Conservation (phyloP, 2,329 filamentous ascomycete genomes). For the Alternaria longipes region DNA sequence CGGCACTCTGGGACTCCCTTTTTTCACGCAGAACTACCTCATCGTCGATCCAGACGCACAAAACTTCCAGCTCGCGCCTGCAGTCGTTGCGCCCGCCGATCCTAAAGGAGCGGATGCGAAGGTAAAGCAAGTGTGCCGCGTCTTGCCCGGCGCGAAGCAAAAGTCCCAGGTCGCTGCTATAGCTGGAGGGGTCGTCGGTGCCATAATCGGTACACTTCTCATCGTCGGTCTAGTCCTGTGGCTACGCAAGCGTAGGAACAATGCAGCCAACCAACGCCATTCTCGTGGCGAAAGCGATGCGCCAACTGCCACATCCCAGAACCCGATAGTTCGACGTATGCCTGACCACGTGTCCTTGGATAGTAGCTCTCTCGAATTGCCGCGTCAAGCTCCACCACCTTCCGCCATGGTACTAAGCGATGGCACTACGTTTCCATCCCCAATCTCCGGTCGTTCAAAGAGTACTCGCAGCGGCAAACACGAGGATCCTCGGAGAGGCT, state of each 20-base stretch:
- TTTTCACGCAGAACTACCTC: conserved; percentile 33
- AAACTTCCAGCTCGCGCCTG: conserved; percentile 29
- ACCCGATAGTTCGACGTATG: conserved; percentile 12
- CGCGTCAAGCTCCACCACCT: conserved; percentile 16
- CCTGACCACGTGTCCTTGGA: conserved; percentile 10
- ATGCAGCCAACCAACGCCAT: background rate
- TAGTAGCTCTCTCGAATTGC: conserved; percentile 19
- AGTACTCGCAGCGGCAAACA: conserved; percentile 5
- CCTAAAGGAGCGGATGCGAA: conserved; percentile 24
- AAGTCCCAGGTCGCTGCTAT: conserved; percentile 16
- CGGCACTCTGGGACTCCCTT: conserved; percentile 24
- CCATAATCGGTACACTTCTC: conserved; percentile 18
- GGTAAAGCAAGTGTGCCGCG: conserved; percentile 25
- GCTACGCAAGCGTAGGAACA: conserved; percentile 13
- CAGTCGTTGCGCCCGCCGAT: conserved; percentile 22
- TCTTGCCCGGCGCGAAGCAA: conserved; percentile 15
- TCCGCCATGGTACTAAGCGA: conserved; percentile 3
- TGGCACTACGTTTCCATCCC: conserved; percentile 17
- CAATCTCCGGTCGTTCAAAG: conserved; percentile 2
- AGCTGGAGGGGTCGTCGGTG: conserved; percentile 18
- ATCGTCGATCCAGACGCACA: conserved; percentile 27
- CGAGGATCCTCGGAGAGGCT: conserved; percentile 19
- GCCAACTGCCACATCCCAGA: conserved; percentile 4
- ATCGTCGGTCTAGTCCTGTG: conserved; percentile 17
- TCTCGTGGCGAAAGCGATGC: conserved; percentile 18